phyloP scores from a whole-genome alignment of 176 grass and related monocot genomes.

The Rhipidocladum racemiflorum region DNA sequence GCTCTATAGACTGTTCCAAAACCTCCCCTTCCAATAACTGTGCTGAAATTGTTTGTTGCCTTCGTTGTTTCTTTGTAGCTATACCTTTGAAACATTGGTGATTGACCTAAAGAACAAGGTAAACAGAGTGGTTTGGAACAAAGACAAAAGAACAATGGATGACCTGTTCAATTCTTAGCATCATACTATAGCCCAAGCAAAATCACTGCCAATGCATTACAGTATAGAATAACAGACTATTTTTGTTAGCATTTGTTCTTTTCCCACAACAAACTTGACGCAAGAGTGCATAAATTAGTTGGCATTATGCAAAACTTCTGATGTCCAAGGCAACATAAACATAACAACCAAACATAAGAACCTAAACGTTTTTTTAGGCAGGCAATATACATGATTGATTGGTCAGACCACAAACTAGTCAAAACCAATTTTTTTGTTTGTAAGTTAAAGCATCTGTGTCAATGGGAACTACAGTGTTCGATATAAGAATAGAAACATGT shows the following conservation, averaged over 20 bases:
- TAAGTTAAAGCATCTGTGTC: not conserved
- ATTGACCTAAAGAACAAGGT: constrained; percentile 64
- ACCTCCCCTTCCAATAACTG: constrained; percentile 88
- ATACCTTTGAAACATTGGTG: constrained; percentile 80
- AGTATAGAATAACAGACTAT: not conserved
- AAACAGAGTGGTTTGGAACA: not conserved
- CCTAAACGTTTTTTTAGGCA: not conserved
- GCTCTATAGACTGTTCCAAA: constrained; percentile 97
- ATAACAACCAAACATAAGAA: not conserved
- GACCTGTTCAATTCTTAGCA: not conserved
- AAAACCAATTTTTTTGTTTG: not conserved
- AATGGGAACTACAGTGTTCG: not conserved
- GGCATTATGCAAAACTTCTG: not conserved
- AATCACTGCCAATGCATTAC: not conserved
- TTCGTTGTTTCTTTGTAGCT: constrained; percentile 75
- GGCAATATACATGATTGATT: not conserved
- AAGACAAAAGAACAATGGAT: not conserved
- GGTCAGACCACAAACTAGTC: not conserved
- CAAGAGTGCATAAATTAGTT: constrained; percentile 13
- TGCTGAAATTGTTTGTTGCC: constrained; percentile 77
- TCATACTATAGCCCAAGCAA: not conserved
- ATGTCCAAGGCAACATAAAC: not conserved
- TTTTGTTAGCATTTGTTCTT: not conserved
- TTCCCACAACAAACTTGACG: not conserved
- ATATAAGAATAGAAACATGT: not conserved